Conservation (phyloP, 1,139 yeast species). For the Pichia sp. region DNA sequence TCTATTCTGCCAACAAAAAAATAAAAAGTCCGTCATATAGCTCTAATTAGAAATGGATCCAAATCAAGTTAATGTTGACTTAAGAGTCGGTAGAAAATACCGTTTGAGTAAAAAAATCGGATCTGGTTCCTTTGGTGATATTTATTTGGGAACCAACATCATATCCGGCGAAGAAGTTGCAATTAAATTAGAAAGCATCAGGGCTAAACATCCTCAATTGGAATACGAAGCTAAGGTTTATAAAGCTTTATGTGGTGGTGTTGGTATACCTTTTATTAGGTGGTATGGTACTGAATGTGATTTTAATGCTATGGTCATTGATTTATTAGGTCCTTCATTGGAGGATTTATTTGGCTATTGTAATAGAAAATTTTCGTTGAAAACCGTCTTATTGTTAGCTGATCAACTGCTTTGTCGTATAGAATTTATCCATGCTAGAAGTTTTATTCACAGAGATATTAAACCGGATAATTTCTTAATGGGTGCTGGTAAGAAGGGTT, state of each 20-base stretch:
- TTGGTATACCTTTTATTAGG: constrained; percentile 93
- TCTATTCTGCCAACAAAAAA: not conserved
- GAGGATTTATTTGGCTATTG: constrained; percentile 96
- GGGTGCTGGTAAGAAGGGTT: constrained; percentile 95
- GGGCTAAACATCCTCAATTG: constrained; percentile 93
- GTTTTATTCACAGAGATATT: constrained; percentile 84
- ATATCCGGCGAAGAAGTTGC: constrained; percentile 97
- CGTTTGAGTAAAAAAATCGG: constrained; percentile 96
- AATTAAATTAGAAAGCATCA: constrained; percentile 81
- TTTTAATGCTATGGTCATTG: constrained; percentile 95
- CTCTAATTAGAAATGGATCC: constrained; percentile 12
- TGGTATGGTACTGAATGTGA: constrained; percentile 98
- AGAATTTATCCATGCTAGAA: constrained; percentile 91
- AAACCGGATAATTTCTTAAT: constrained; percentile 95
- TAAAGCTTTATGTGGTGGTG: constrained; percentile 92
- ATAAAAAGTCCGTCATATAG: not conserved
- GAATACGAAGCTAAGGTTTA: constrained; percentile 96
- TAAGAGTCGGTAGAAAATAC: constrained; percentile 92
- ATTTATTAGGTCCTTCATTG: constrained; percentile 87
- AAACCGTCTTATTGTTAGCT: constrained; percentile 86
- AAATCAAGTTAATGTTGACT: constrained; percentile 24
- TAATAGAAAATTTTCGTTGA: constrained; percentile 85
- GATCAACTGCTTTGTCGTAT: constrained; percentile 92
- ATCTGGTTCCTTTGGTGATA: constrained; percentile 96
- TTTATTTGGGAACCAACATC: constrained; percentile 80